Evolutionary conservation across 495 filamentous ascomycete genomes (phyloP).

Genomic region (Penicillium simplicissimum): DNA sequence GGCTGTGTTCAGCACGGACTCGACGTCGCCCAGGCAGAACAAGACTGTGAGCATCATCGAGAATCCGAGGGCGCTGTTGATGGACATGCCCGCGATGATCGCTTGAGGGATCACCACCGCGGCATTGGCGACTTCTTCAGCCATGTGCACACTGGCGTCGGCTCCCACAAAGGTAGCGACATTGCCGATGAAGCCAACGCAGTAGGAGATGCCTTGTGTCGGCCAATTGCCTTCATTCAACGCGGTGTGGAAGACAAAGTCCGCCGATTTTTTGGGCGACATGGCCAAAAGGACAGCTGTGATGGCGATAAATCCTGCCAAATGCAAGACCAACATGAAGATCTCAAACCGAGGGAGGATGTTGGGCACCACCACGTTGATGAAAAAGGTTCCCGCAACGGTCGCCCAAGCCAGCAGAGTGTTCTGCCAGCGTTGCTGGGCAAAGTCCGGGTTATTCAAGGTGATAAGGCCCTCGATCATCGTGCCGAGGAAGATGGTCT

Average conservation of each 20-base stretch:
- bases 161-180: slow-evolving; percentile 43
- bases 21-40: slow-evolving; percentile 46
- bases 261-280: slow-evolving; percentile 22
- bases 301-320: slow-evolving; percentile 53
- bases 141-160: slow-evolving; percentile 40
- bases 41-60: slow-evolving; percentile 43
- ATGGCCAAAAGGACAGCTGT: slow-evolving; percentile 35
- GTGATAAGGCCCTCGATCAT: slow-evolving; percentile 48
- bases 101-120: slow-evolving; percentile 42
- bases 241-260: slow-evolving; percentile 43
- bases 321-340: slow-evolving; percentile 44
- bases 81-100: slow-evolving; percentile 43
- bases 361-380: slow-evolving; percentile 44
- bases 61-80: slow-evolving; percentile 49
- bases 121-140: slow-evolving; percentile 49
- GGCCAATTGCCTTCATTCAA: slow-evolving; percentile 51
- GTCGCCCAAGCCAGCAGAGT: slow-evolving; percentile 49
- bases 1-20: slow-evolving; percentile 34
- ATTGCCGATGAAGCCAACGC: slow-evolving; percentile 44
- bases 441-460: slow-evolving; percentile 42
- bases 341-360: slow-evolving; percentile 47
- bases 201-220: slow-evolving; percentile 41
- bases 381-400: slow-evolving; percentile 40
- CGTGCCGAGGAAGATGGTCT: slow-evolving; percentile 38
- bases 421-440: slow-evolving; percentile 46